Conservation (phyloP, 805 yeast genomes). For the Candida sanyiensis region DNA sequence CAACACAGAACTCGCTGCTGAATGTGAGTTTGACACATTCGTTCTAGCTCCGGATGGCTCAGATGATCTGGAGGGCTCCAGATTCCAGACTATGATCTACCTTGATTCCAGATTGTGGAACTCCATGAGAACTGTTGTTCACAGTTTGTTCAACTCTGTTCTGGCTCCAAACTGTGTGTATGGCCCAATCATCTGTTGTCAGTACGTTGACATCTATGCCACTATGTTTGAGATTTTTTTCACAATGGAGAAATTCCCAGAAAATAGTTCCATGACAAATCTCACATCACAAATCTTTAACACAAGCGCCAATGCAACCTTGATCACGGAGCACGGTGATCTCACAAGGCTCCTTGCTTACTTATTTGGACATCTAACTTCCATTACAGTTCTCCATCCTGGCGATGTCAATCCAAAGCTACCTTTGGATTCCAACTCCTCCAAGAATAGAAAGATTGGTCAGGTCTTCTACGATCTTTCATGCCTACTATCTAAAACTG, state of each 20-base stretch:
- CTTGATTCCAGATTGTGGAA: slow-evolving; percentile 75
- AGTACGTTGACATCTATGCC: slow-evolving; percentile 82
- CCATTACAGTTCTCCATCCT: slow-evolving; percentile 43
- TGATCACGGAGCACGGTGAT: slow-evolving; percentile 59
- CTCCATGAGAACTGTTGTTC: slow-evolving; percentile 47
- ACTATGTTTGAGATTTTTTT: slow-evolving; percentile 64
- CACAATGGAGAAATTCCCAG: slow-evolving; percentile 72
- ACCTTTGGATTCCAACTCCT: slow-evolving; percentile 27
- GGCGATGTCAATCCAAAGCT: slow-evolving; percentile 31
- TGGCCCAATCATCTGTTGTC: slow-evolving; percentile 59
- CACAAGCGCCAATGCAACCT: slow-evolving; percentile 64
- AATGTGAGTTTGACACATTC: slow-evolving; percentile 38
- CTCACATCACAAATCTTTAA: slow-evolving; percentile 79
- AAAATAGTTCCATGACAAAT: slow-evolving; percentile 60
- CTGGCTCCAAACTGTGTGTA: slow-evolving; percentile 54
- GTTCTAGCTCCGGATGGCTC: slow-evolving; percentile 7
- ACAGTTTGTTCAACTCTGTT: slow-evolving; percentile 59
- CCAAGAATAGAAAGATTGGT: slow-evolving; percentile 67
- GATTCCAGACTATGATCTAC: slow-evolving; percentile 39
- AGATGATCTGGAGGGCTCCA: slow-evolving; percentile 32
- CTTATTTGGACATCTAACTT: slow-evolving; percentile 57
- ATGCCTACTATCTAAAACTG: slow-evolving; percentile 66
- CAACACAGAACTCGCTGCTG: slow-evolving; percentile 35
- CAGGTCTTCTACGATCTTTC: slow-evolving; percentile 77
- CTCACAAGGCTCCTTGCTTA: slow-evolving; percentile 55